Conservation (phyloP, 495 filamentous ascomycete species). For the Daldinia vernicosa region DNA sequence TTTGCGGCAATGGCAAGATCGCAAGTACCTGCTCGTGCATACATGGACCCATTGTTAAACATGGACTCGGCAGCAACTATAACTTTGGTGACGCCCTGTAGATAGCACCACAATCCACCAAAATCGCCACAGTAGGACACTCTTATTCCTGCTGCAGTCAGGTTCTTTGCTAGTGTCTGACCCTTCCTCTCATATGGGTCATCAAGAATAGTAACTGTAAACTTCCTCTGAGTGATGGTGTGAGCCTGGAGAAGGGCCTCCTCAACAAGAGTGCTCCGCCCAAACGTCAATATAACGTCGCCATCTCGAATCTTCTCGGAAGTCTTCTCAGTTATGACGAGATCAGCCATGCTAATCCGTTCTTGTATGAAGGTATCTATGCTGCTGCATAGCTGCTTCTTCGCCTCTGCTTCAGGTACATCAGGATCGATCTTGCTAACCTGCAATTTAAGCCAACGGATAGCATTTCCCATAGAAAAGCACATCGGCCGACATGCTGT, state of each 20-base stretch:
- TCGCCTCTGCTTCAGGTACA: slow-evolving; percentile 78
- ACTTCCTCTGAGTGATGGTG: slow-evolving; percentile 67
- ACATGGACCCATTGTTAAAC: slow-evolving; percentile 88
- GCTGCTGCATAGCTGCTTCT: slow-evolving; percentile 74
- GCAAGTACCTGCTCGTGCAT: slow-evolving; percentile 86
- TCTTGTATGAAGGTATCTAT: slow-evolving; percentile 94
- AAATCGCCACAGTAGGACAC: slow-evolving; percentile 81
- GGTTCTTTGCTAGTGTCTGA: slow-evolving; percentile 71
- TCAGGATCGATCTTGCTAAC: slow-evolving; percentile 87
- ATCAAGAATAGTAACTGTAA: slow-evolving; percentile 87
- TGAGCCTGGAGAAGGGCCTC: slow-evolving; percentile 77
- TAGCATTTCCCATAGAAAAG: slow-evolving; percentile 94
- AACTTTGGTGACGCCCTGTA: slow-evolving; percentile 79
- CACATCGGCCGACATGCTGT: slow-evolving; percentile 91
- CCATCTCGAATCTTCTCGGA: slow-evolving; percentile 74
- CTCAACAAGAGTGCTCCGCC: slow-evolving; percentile 85
- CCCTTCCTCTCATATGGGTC: slow-evolving; percentile 79
- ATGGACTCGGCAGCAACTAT: slow-evolving; percentile 90
- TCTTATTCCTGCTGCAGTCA: slow-evolving; percentile 73
- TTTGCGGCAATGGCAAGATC: slow-evolving; percentile 88
- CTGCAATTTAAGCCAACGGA: slow-evolving; percentile 88
- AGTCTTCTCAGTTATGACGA: slow-evolving; percentile 81
- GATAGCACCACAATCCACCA: slow-evolving; percentile 74
- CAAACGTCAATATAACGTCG: slow-evolving; percentile 88
- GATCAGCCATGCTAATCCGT: slow-evolving; percentile 84